phyloP scores from a whole-genome alignment of 2,329 filamentous ascomycete species.

The Pyrenochaeta sp. region DNA sequence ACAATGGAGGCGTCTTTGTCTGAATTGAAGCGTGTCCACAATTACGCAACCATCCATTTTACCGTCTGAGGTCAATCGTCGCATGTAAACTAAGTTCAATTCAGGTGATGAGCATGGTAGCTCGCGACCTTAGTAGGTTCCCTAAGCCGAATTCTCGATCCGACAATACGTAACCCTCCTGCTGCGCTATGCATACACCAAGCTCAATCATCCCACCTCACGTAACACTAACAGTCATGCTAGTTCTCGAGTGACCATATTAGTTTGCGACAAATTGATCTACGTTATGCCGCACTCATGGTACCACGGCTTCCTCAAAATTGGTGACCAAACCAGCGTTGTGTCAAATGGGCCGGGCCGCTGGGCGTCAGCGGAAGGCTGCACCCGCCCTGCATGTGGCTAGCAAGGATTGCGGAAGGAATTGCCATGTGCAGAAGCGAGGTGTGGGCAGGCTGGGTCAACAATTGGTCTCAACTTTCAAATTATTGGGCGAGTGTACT shows the following conservation, averaged over 20 bases:
- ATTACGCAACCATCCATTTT: no score
- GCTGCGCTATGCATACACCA: no score
- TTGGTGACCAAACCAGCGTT: neutral
- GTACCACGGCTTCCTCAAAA: neutral
- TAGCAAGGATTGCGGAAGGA: neutral
- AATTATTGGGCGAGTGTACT: neutral
- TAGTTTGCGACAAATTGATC: neutral
- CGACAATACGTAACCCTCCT: no score
- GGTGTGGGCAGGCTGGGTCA: neutral
- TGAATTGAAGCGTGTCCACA: no score
- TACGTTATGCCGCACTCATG: neutral
- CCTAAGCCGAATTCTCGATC: neutral
- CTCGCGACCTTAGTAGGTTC: no score
- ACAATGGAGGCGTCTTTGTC: no score
- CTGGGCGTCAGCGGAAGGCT: slow-evolving; percentile 4
- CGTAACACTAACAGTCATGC: no score
- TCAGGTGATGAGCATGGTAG: no score
- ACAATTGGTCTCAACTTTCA: neutral
- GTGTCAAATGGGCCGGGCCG: slow-evolving; percentile 9
- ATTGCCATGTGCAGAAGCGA: slow-evolving; percentile 3
- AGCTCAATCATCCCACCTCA: no score
- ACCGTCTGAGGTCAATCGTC: no score
- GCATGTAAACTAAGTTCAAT: no score
- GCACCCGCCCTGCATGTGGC: slow-evolving; percentile 2
- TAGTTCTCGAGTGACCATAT: neutral